Conservation (phyloP, 257 asterid species). For the Scutellaria minor region DNA sequence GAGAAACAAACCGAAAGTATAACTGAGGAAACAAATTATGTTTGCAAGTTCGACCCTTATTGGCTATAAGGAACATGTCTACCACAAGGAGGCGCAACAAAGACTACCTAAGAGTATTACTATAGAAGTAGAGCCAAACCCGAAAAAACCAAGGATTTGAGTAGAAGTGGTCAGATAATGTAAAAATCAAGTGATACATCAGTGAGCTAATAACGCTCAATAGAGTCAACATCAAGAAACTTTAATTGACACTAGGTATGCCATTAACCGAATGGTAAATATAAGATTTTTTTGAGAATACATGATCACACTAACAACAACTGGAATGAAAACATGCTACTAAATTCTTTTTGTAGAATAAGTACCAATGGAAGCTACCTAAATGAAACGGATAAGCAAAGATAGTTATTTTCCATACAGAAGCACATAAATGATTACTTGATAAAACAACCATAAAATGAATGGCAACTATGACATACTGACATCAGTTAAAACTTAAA, state of each 20-base stretch:
- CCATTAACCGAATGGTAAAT: not conserved
- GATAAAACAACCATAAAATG: slow-evolving; percentile 21
- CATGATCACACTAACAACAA: not conserved
- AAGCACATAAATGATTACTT: slow-evolving; percentile 24
- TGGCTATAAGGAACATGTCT: not conserved
- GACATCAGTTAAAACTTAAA: slow-evolving; percentile 33
- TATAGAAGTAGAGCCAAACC: not conserved
- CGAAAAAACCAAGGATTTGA: not conserved
- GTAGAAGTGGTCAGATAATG: slow-evolving; percentile 16
- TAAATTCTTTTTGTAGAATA: not conserved
- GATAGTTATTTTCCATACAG: slow-evolving; percentile 7
- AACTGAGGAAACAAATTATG: slow-evolving; percentile 10
- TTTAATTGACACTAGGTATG: not conserved
- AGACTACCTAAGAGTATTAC: slow-evolving; percentile 4
- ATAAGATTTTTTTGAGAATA: not conserved
- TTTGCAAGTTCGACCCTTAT: slow-evolving; percentile 8
- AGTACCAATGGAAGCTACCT: not conserved
- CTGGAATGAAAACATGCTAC: not conserved
- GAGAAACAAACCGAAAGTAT: slow-evolving; percentile 21
- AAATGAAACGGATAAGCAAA: slow-evolving; percentile 9
- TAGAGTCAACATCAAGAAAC: slow-evolving; percentile 14
- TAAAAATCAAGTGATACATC: not conserved
- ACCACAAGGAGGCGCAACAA: slow-evolving; percentile 18
- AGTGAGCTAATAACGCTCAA: not conserved
- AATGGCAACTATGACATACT: not conserved